Evolutionary conservation across 768 basidiomycete species (phyloP).

Genomic region (Rhizopogon roseolus): DNA sequence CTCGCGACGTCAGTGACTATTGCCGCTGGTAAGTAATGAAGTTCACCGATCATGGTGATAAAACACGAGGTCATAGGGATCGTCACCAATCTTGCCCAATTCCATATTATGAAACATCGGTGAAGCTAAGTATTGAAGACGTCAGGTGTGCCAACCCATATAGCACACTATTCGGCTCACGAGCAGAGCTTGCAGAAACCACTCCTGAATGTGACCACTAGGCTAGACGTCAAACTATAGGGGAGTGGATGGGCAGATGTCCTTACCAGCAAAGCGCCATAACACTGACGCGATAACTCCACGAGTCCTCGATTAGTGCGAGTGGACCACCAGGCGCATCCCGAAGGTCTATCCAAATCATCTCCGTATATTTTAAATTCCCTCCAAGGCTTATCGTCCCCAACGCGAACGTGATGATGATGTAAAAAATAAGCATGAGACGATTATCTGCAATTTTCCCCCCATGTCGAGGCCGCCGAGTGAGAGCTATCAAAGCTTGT

Average conservation of each 20-base stretch:
- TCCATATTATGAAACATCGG: slow-evolving; percentile 14
- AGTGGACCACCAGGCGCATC: slow-evolving; percentile 6
- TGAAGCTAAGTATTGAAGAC: not conserved
- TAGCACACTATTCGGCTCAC: slow-evolving; percentile 4
- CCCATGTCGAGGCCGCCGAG: not conserved
- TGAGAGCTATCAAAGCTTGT: slow-evolving; percentile 8
- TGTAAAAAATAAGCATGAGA: slow-evolving; percentile 13
- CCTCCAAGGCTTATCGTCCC: slow-evolving; percentile 20
- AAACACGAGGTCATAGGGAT: slow-evolving; percentile 10
- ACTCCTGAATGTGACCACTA: slow-evolving; percentile 25
- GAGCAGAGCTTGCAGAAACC: slow-evolving; percentile 23
- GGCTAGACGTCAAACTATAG: not conserved
- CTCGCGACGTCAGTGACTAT: not conserved
- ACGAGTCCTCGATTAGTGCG: slow-evolving; percentile 10
- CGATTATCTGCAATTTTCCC: slow-evolving; percentile 1
- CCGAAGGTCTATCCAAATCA: slow-evolving; percentile 30
- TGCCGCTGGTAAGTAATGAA: not conserved
- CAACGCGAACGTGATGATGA: slow-evolving; percentile 20
- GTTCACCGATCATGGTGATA: slow-evolving; percentile 11
- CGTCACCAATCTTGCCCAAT: slow-evolving; percentile 8
- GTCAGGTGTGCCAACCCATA: not conserved
- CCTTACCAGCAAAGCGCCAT: slow-evolving; percentile 15
- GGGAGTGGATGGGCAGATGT: not conserved
- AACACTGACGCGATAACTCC: slow-evolving; percentile 14
- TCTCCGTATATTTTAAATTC: slow-evolving; percentile 22